Evolutionary conservation across 2,329 filamentous ascomycete species (phyloP), one percentile per base, ranked within the genome.

Genomic region (Fusarium succisae): DNA sequence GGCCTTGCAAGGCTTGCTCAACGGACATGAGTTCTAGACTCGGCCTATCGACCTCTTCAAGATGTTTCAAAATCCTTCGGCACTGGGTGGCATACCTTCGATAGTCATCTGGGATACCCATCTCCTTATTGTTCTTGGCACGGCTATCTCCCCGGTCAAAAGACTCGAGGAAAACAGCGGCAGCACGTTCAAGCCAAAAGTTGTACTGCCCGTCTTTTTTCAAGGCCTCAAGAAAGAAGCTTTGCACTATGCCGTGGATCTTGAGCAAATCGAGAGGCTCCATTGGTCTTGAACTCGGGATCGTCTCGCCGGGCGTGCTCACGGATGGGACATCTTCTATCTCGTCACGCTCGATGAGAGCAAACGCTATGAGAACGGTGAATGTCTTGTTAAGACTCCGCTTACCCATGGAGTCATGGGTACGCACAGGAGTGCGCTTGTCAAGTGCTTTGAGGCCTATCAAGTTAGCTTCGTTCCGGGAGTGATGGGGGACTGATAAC

Each of bases 371-470:
- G 28, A 78, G 75, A 12, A 78, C 65, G 9, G 68, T 72, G 26
- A 78, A 78, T 4, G 76, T 78, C 54, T 76, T 77, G 60, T 76
- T 78, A 11, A 78, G 74, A 43, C 76, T 78, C 38, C 57, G 50
- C 54, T 74, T 74, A 12, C 76, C 76, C 51, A 68, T 66, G 4
- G 63, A 66, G 20, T 74, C 72, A 20, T 67, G 55, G 17, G 75
- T 71, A 9, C 70, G 74, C 26, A 77, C 72, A 6, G 75, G 76
- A 0, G 75, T 78, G 26, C 76, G 66, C 26, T 73, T 77, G 38
- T 78, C 75, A 15, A 78, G 70, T 30, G 75, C 75, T 39, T 64
- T 63, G 20, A 77, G 58, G 22, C 75, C 72, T 74, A 41, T 7
- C 48, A 22, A 37, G 43, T 71, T 57, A 71, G 43, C 39, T 35